Evolutionary conservation across 306 rosid species (phyloP).

Genomic region (Vicia sativa): DNA sequence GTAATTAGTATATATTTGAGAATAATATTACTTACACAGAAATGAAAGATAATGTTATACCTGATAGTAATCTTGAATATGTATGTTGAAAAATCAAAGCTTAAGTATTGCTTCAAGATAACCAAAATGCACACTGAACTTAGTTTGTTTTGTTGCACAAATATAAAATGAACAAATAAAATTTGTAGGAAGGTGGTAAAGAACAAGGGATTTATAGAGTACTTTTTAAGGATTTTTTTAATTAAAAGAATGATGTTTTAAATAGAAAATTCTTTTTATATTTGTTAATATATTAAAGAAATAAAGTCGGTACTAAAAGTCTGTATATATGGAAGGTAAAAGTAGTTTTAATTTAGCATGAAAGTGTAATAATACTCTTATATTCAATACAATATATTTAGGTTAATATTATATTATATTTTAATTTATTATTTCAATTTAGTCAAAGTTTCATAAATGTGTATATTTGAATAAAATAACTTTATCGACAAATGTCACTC

Average conservation of each 20-base stretch:
- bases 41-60: not conserved
- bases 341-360: no score
- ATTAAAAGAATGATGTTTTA: not conserved
- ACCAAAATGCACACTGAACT: not conserved
- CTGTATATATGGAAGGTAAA: not conserved
- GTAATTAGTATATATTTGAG: no score
- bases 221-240: not conserved
- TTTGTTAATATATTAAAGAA: not conserved
- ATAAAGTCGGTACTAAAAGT: not conserved
- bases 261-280: not conserved
- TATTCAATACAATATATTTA: not conserved
- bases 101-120: not conserved
- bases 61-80: not conserved
- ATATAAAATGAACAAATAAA: not conserved
- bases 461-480: not conserved
- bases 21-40: no score
- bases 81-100: no score
- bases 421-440: not conserved
- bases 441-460: slow-evolving; percentile 1
- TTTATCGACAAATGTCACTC: not conserved
- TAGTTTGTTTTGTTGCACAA: not conserved
- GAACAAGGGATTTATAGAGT: not conserved
- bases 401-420: not conserved
- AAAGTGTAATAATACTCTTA: not conserved
- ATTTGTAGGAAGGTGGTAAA: not conserved